phyloP scores from a whole-genome alignment of 192 early-diverging fungal species.

The Umbelopsis vinacea region DNA sequence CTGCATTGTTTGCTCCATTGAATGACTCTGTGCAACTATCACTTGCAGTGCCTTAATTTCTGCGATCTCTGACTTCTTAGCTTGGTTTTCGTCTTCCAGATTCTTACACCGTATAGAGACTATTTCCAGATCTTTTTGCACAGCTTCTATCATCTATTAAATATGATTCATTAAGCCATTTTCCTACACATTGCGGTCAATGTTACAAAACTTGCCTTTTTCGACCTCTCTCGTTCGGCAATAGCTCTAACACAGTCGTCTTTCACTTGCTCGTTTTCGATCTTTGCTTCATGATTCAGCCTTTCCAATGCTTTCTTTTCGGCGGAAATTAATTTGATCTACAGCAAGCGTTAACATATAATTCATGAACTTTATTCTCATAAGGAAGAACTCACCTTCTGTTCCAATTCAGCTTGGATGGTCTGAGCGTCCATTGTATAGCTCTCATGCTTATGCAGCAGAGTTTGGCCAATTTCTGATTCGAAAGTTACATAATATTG shows the following conservation, averaged over 20 bases:
- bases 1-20: conserved; percentile 30
- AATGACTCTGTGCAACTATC: conserved; percentile 31
- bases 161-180: background rate
- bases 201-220: background rate
- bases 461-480: conserved; percentile 50
- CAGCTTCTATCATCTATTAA: background rate
- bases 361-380: background rate
- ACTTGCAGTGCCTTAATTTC: conserved; percentile 13
- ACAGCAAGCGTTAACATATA: conserved; percentile 5
- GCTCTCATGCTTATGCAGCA: conserved; percentile 46
- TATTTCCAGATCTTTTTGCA: background rate
- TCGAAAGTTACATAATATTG: background rate
- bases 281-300: conserved; percentile 41
- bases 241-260: background rate
- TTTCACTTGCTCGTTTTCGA: conserved; percentile 25
- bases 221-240: background rate
- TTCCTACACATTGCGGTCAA: background rate
- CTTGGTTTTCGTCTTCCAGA: conserved; percentile 12
- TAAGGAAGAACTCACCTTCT: conserved; percentile 30
- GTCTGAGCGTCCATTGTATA: conserved; percentile 36
- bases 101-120: background rate
- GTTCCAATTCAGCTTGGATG: conserved; percentile 31
- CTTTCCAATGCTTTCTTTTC: conserved; percentile 33
- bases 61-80: background rate
- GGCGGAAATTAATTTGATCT: conserved; percentile 25